Conservation (phyloP, 139 green algal species). For the Diplosphaera chodatii region DNA sequence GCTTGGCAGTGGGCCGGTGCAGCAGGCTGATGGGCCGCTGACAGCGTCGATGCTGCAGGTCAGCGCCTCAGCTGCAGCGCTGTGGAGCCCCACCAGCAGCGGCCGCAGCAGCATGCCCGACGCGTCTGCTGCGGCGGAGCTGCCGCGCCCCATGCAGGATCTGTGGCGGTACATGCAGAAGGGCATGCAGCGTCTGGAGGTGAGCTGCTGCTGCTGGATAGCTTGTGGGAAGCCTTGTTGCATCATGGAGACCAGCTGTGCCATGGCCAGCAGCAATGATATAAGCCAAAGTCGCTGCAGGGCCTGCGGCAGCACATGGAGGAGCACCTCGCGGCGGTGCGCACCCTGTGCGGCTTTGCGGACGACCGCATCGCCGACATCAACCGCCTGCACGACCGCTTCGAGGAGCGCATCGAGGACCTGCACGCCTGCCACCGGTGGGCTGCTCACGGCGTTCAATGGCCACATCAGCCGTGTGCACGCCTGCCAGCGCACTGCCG, state of each 20-base stretch:
- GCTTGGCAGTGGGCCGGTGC: too few species aligned
- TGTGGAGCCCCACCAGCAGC: neutral
- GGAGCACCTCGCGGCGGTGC: neutral
- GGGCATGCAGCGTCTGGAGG: neutral
- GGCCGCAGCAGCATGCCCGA: too few species aligned
- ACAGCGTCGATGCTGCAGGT: neutral
- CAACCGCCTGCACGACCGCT: neutral
- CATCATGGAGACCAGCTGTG: too few species aligned
- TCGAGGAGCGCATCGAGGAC: constrained; percentile 1
- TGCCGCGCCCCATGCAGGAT: neutral
- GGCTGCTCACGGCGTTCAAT: neutral
- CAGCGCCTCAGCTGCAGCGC: neutral
- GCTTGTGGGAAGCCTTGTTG: too few species aligned
- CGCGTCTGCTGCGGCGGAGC: neutral
- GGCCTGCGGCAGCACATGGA: constrained; percentile 6
- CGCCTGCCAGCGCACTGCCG: too few species aligned
- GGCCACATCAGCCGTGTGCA: too few species aligned
- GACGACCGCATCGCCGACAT: constrained; percentile 1
- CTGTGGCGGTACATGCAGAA: neutral
- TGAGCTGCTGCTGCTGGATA: neutral
- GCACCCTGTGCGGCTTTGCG: neutral
- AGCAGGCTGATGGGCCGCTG: neutral
- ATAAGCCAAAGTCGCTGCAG: too few species aligned
- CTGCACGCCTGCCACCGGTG: neutral
- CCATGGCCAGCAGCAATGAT: too few species aligned